These are phyloP conservation scores for Aspergillus affinis DNA, from an alignment of 495 filamentous ascomycete species.

Conservation along the genomic window DNA sequence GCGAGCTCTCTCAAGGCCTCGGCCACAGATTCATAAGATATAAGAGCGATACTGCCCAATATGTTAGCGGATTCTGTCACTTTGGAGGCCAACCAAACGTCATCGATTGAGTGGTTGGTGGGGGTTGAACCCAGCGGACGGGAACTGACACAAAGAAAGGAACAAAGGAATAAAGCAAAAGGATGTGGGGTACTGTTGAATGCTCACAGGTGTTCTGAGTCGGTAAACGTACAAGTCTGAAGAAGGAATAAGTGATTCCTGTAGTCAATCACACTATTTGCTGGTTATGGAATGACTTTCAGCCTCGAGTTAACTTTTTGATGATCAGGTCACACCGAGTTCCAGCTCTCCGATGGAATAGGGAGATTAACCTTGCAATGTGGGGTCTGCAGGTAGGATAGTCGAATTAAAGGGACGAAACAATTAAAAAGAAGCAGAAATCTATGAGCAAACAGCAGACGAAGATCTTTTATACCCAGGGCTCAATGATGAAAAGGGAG, in stretches of 20 bases:
- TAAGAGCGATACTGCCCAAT: background rate
- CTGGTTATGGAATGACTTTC: background rate
- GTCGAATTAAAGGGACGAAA: background rate
- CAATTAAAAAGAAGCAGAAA: background rate
- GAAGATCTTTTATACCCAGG: background rate
- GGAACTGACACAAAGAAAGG: background rate
- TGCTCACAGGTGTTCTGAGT: background rate
- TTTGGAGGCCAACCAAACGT: background rate
- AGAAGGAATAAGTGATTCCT: background rate
- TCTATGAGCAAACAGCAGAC: background rate
- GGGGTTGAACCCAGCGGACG: background rate
- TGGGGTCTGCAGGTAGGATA: background rate
- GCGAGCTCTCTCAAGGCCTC: background rate
- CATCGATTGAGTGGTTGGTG: background rate
- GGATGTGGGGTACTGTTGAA: background rate
- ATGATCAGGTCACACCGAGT: background rate
- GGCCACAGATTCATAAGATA: background rate
- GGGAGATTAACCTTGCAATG: background rate
- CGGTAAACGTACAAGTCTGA: background rate
- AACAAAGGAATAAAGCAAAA: background rate
- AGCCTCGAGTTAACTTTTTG: background rate
- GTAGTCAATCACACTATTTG: background rate
- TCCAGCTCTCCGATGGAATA: background rate
- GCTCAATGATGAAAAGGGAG: background rate
- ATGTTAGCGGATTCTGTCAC: background rate